phyloP scores from a whole-genome alignment of 345 rosid species.

The Salix caprea region DNA sequence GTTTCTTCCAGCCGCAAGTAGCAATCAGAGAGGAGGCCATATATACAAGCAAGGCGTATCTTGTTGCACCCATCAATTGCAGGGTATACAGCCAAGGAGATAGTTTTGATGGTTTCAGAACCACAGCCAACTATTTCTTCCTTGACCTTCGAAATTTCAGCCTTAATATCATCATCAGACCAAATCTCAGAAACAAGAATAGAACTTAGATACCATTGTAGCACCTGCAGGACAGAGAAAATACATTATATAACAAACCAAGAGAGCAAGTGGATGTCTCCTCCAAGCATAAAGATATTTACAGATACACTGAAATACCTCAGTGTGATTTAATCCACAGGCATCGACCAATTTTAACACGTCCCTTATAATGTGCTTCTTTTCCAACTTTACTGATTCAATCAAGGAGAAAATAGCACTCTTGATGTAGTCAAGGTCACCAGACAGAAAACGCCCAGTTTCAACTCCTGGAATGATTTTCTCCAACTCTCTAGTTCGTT shows the following conservation, averaged over 20 bases:
- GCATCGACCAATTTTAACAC: conserved; percentile 55
- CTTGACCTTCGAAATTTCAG: conserved; percentile 62
- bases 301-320: conserved; percentile 42
- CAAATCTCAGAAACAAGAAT: conserved; percentile 72
- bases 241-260: neutral
- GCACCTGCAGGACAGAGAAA: conserved; percentile 44
- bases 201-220: conserved; percentile 54
- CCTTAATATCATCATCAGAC: conserved; percentile 70
- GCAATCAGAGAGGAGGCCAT: conserved; percentile 75
- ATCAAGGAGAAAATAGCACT: conserved; percentile 50
- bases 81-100: conserved; percentile 63
- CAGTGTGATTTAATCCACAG: conserved; percentile 54
- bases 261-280: neutral
- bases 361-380: conserved; percentile 66
- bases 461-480: conserved; percentile 85
- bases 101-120: conserved; percentile 54
- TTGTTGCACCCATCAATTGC: conserved; percentile 78
- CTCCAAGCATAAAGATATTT: conserved; percentile 2
- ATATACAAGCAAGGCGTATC: conserved; percentile 67
- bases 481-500: conserved; percentile 73
- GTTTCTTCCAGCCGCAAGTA: conserved; percentile 50
- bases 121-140: conserved; percentile 58
- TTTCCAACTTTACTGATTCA: conserved; percentile 68
- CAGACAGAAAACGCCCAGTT: conserved; percentile 72
- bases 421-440: conserved; percentile 61